Evolutionary conservation across 495 filamentous ascomycete species (phyloP).

Genomic region (Letharia lupina): DNA sequence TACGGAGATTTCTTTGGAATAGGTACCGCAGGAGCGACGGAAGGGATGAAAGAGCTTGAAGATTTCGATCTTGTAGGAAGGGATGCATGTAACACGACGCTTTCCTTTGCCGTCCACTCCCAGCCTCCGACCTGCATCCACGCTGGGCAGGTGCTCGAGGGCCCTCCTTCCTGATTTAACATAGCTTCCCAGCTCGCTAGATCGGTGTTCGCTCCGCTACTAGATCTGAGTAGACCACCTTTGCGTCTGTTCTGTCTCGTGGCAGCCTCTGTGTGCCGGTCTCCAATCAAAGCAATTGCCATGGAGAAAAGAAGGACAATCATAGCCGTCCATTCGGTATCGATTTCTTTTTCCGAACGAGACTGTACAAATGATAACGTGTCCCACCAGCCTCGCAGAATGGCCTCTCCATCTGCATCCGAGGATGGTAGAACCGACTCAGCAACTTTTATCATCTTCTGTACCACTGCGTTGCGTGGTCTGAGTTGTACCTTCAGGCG

Average conservation of each 20-base stretch:
- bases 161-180: constrained; percentile 48
- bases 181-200: constrained; percentile 57
- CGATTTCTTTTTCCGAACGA: constrained; percentile 40
- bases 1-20: constrained; percentile 29
- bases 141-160: constrained; percentile 45
- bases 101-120: constrained; percentile 60
- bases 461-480: constrained; percentile 52
- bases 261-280: constrained; percentile 28
- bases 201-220: constrained; percentile 48
- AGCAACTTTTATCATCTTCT: constrained; percentile 50
- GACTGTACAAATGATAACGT: constrained; percentile 57
- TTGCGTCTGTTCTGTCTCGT: constrained; percentile 40
- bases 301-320: constrained; percentile 62
- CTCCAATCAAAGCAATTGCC: constrained; percentile 43
- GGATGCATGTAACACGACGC: constrained; percentile 26
- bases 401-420: constrained; percentile 51
- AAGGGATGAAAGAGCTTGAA: constrained; percentile 2
- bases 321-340: constrained; percentile 72
- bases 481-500: constrained; percentile 58
- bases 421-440: constrained; percentile 52
- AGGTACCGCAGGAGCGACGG: constrained; percentile 9
- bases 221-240: constrained; percentile 48
- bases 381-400: constrained; percentile 69
- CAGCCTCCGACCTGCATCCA: constrained; percentile 64
- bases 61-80: constrained; percentile 6